Evolutionary conservation across 2,329 filamentous ascomycete genomes (phyloP), one percentile per base, ranked within the genome.

Genomic region (Exophiala sp.): DNA sequence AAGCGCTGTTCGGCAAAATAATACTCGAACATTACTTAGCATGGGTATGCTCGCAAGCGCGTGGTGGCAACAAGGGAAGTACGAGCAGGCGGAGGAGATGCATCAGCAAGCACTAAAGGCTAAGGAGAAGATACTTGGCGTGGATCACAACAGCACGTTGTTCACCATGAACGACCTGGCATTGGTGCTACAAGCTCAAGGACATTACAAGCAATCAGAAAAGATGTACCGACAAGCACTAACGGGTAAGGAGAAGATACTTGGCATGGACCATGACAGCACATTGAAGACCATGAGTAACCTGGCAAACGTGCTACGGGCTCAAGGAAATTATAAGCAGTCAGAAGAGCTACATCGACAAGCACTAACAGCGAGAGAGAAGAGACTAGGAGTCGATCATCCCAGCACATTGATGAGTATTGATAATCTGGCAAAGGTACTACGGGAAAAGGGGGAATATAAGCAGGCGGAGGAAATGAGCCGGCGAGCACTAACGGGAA

Each of bases 11-110:
- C 11, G 65, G 65, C 2, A 20, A 47, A 11, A 68, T 33, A 62
- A 68, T 55, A 62, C 57, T 18, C 36, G 60, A 16, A 68, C 65
- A 4, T 53, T 66, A 12, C 48, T 11, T 11, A 65, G 52, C 24
- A 62, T 65, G 57, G 53, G 50, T 24, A 61, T 54, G 32, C 45
- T 65, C 14, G 62, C 58, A 7, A 16, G 7, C 16, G 29, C 36
- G 41, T 34, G 50, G 32, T 4, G 42, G 10, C 14, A 43, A 5
- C 54, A 58, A 48, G 63, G 21, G 6, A 24, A 24, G 21, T 24
- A 24, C 21, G 6, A 24, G 21, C 21, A 63, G 49, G 64, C 57
- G 7, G 49, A 53, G 33, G 11, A 42, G 45, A 49, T 59, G 43
- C 32, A 41, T 38, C 41, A n/a, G 41, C 32, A 52, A 49, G 50